Percentiles rank a stretch among this genome's conserved stretches.
Evolutionary conservation across 139 green algal species (phyloP).

Genomic region (Chlorella sp.): DNA sequence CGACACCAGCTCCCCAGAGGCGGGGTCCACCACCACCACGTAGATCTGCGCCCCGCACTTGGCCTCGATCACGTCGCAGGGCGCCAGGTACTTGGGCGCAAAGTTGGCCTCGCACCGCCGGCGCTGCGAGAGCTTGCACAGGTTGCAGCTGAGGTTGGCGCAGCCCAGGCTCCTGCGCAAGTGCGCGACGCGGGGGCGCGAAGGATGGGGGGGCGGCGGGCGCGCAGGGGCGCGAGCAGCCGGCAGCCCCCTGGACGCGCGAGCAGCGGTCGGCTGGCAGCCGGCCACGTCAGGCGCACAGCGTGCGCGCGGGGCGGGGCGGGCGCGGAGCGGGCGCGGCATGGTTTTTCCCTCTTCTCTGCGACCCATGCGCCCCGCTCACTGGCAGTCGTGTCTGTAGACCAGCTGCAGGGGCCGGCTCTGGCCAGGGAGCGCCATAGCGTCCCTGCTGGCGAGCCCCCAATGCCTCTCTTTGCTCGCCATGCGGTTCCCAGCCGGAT

Average conservation of each 20-base stretch:
- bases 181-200: too few species aligned
- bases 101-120: conserved; percentile 54
- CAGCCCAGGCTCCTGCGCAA: conserved; percentile 55
- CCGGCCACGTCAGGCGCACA: neutral
- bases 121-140: conserved; percentile 50
- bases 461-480: too few species aligned
- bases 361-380: neutral
- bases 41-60: conserved; percentile 61
- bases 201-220: too few species aligned
- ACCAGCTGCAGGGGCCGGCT: conserved; percentile 31
- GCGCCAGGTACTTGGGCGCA: conserved; percentile 55
- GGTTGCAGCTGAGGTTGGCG: conserved; percentile 36
- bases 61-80: conserved; percentile 53
- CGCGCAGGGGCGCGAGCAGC: neutral
- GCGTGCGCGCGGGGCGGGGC: too few species aligned
- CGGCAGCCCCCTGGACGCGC: neutral
- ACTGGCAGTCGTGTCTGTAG: conserved; percentile 50
- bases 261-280: neutral
- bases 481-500: too few species aligned
- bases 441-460: too few species aligned
- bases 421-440: too few species aligned
- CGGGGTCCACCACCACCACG: conserved; percentile 49
- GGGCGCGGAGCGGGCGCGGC: neutral
- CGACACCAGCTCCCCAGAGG: conserved; percentile 31
- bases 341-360: neutral